These are phyloP conservation scores for Amanita pseudoporphyria DNA, from an alignment of 768 basidiomycete species.

Conservation along the genomic window DNA sequence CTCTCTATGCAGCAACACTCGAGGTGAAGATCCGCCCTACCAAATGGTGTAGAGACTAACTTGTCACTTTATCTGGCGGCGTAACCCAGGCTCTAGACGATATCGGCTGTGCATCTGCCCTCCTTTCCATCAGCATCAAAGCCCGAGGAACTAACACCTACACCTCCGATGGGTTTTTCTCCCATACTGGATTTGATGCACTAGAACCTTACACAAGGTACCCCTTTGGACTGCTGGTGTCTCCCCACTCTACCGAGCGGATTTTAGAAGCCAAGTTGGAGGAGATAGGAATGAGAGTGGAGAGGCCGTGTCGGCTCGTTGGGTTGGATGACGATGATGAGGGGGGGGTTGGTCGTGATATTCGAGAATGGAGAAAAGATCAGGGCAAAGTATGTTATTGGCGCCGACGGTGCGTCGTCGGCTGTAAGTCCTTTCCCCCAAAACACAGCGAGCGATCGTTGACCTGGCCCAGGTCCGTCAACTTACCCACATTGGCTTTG, in stretches of 20 bases:
- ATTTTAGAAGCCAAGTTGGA: slow-evolving; percentile 25
- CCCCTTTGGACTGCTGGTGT: slow-evolving; percentile 32
- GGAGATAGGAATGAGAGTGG: too few relatives aligned
- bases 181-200: slow-evolving; percentile 20
- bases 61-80: too few relatives aligned
- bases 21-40: slow-evolving; percentile 25
- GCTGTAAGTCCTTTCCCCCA: slow-evolving; percentile 30
- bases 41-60: too few relatives aligned
- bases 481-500: slow-evolving; percentile 34
- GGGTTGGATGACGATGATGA: slow-evolving; percentile 25
- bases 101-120: slow-evolving; percentile 28
- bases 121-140: slow-evolving; percentile 30
- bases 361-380: slow-evolving; percentile 39
- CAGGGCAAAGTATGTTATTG: slow-evolving; percentile 32
- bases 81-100: slow-evolving; percentile 31
- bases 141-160: slow-evolving; percentile 16
- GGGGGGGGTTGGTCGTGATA: slow-evolving; percentile 25
- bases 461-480: too few relatives aligned
- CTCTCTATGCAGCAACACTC: slow-evolving; percentile 42
- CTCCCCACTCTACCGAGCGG: slow-evolving; percentile 35
- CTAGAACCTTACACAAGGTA: too few relatives aligned
- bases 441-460: too few relatives aligned
- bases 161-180: slow-evolving; percentile 21
- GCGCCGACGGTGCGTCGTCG: slow-evolving; percentile 39
- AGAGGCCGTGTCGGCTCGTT: too few relatives aligned